Percentiles rank a stretch among this genome's conserved stretches.
Conservation (phyloP, 208 protist genomes). For the Trypanosoma cruzi region DNA sequence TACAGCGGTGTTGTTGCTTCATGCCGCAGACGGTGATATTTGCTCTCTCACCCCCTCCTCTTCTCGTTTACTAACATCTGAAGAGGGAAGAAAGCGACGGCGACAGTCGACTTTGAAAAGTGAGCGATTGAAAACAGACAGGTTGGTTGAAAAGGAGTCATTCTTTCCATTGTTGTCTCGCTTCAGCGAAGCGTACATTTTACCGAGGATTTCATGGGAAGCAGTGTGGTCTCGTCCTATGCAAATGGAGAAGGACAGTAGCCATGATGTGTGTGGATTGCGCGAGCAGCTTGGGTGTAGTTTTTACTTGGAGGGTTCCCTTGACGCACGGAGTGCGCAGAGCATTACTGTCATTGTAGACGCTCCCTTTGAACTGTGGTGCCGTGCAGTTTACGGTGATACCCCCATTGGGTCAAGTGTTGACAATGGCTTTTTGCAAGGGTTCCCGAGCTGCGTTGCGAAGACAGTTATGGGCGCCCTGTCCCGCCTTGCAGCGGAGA, state of each 20-base stretch:
- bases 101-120: not conserved
- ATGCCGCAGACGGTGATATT: slow-evolving; percentile 17
- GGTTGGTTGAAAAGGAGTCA: not conserved
- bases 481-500: slow-evolving; percentile 38
- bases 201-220: slow-evolving; percentile 34
- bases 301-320: slow-evolving; percentile 26
- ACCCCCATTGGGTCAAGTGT: not conserved
- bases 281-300: slow-evolving; percentile 27
- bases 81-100: slow-evolving; percentile 17
- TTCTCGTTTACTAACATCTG: slow-evolving; percentile 15
- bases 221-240: slow-evolving; percentile 10
- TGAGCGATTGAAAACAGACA: not conserved
- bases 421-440: not conserved
- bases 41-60: slow-evolving; percentile 16
- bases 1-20: slow-evolving; percentile 23
- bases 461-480: slow-evolving; percentile 37
- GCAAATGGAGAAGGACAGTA: not conserved
- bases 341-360: slow-evolving; percentile 35
- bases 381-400: slow-evolving; percentile 3
- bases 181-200: slow-evolving; percentile 25
- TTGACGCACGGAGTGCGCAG: slow-evolving; percentile 24
- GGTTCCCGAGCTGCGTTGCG: slow-evolving; percentile 36
- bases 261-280: slow-evolving; percentile 26
- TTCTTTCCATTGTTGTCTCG: slow-evolving; percentile 25
- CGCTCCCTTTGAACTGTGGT: slow-evolving; percentile 9